Conservation (phyloP, 106 monocot species). For the Gastrodia elata region DNA sequence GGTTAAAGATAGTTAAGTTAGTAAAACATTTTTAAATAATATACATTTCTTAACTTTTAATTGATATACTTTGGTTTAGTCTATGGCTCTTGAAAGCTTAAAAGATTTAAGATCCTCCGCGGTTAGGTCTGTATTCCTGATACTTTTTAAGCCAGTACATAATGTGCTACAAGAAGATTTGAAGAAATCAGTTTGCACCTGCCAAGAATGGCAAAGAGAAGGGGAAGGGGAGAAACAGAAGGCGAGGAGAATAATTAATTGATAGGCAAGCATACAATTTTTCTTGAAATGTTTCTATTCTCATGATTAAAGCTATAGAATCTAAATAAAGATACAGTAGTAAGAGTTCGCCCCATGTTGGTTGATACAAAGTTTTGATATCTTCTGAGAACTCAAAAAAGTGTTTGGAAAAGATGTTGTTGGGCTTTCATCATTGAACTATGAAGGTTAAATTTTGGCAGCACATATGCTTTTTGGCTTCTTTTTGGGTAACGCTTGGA, state of each 20-base stretch:
- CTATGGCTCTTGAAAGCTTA: no score
- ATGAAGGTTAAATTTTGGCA: background rate
- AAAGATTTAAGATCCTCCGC: no score
- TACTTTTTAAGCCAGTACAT: background rate
- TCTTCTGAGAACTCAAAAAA: conserved; percentile 3
- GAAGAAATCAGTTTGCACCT: background rate
- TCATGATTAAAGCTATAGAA: background rate
- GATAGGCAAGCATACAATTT: background rate
- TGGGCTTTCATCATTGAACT: no score
- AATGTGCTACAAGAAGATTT: background rate
- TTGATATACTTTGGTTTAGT: no score
- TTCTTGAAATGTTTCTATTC: background rate
- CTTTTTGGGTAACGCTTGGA: background rate
- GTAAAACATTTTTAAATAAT: no score
- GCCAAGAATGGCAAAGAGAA: background rate
- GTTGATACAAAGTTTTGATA: background rate
- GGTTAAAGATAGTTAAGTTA: no score
- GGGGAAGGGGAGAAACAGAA: background rate
- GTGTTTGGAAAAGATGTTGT: no score
- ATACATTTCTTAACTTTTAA: no score
- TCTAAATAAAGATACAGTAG: background rate
- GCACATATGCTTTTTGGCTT: background rate
- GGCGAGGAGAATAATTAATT: no score
- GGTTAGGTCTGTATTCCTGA: no score
- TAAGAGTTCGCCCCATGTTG: background rate